Evolutionary conservation across 768 basidiomycete species (phyloP), one percentile per base, ranked within the genome.

Genomic region (Collybia sordida): DNA sequence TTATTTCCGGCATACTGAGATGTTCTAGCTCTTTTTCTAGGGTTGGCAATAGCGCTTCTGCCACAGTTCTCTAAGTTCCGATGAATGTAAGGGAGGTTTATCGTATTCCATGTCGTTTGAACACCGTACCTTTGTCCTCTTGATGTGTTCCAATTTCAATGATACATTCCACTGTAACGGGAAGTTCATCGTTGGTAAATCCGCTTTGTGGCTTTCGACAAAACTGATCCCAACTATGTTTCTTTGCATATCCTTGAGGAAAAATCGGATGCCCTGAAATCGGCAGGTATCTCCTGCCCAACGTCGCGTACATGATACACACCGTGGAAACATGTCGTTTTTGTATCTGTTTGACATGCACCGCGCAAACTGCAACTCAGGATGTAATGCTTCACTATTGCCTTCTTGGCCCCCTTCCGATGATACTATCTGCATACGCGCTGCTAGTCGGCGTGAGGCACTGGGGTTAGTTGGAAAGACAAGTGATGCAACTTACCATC

Each of bases 201-300:
- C 82, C 2, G 77, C 68, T 50, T 78, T 79, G 52, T 80, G 79
- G 52, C 74, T 78, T 66, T 86, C 85, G 27, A 82, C 78, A 57
- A 90, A 92, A 56, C 83, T 82, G 46, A 88, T 79, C 18, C 82
- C 86, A 39, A 81, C 74, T 41, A 89, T 79, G 37, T 78, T 76
- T 52, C 77, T 68, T 35, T 82, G 72, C 35, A 66, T 54, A 52
- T 88, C 82, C 53, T 86, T 83, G 59, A 88, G 71, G 66, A 92
- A 86, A 61, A 82, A 88, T 17, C 90, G 81, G 55, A 92, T 87
- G n/a, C 83, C 82, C 64, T 91, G 90, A 67, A 92, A 92, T 21
- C 90, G 83, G 61, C 90, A 92, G 2, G 88, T 90, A 62, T 92
- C 90, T 35, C 90, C 89, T 0, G 88, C 88, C 89, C 90, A 91